phyloP scores from a whole-genome alignment of 2,329 filamentous ascomycete genomes.

The Aaosphaeria arxii region DNA sequence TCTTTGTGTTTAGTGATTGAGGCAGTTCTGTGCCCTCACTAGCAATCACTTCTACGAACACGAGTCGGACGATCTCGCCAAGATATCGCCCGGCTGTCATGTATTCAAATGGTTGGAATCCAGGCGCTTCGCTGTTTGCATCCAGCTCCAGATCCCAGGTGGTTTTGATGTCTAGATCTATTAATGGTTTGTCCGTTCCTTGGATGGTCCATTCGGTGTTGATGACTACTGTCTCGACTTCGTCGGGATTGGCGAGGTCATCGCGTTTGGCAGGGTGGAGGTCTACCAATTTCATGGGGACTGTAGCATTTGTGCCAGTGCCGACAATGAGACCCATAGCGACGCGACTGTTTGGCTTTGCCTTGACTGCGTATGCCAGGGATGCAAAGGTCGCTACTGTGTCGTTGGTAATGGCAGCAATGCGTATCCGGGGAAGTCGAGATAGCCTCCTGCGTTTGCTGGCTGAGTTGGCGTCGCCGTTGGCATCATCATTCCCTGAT shows the following conservation, averaged over 20 bases:
- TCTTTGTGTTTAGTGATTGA: conserved; percentile 52
- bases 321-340: conserved; percentile 80
- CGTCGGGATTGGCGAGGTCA: conserved; percentile 25
- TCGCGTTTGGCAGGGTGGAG: conserved; percentile 62
- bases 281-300: conserved; percentile 63
- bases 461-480: conserved; percentile 5
- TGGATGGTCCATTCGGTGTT: conserved; percentile 86
- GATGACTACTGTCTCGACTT: conserved; percentile 65
- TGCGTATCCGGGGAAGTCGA: conserved; percentile 62
- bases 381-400: conserved; percentile 77
- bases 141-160: conserved; percentile 70
- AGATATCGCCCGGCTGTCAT: conserved; percentile 79
- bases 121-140: conserved; percentile 63
- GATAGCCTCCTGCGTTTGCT: conserved; percentile 27
- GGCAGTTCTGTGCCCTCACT: conserved; percentile 50
- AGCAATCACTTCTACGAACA: conserved; percentile 60
- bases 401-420: conserved; percentile 78
- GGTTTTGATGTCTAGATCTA: conserved; percentile 62
- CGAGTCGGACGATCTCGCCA: conserved; percentile 70
- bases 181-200: conserved; percentile 67
- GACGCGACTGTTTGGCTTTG: conserved; percentile 60
- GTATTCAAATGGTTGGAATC: conserved; percentile 81
- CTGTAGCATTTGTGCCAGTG: conserved; percentile 78
- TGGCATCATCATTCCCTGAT: conserved; percentile 19
- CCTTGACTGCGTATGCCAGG: conserved; percentile 68